phyloP scores from a whole-genome alignment of 352 stramenopile genomes.

The Phytopythium sindhum region DNA sequence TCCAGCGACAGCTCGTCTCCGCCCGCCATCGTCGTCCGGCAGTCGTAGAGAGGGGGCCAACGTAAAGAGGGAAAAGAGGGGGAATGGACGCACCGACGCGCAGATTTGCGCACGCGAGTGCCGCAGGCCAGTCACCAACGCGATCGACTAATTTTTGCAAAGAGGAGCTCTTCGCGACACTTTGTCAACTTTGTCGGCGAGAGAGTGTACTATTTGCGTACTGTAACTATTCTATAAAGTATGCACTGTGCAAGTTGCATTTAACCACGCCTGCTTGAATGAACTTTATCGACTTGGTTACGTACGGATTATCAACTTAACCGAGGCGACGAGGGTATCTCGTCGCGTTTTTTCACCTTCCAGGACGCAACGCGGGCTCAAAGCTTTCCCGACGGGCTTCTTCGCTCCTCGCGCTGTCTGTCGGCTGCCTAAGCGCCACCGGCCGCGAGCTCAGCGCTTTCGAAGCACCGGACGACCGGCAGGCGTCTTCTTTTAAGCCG shows the following conservation, averaged over 20 bases:
- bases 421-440: too few relatives aligned
- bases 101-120: not conserved
- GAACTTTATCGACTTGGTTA: not conserved
- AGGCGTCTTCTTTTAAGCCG: not conserved
- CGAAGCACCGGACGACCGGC: too few relatives aligned
- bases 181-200: not conserved
- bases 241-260: not conserved
- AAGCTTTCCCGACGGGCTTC: not conserved
- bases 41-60: not conserved
- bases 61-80: not conserved
- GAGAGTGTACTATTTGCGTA: not conserved
- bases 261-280: not conserved
- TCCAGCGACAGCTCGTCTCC: slow-evolving; percentile 37
- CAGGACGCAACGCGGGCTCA: not conserved
- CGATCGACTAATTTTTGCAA: not conserved
- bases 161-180: not conserved
- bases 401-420: not conserved
- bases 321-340: too few relatives aligned
- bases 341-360: not conserved
- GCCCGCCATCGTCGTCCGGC: slow-evolving; percentile 12
- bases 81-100: not conserved
- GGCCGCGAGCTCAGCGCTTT: too few relatives aligned
- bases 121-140: not conserved
- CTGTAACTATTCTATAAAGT: not conserved
- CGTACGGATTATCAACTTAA: not conserved